Percentiles rank a stretch among this genome's conserved stretches.
These are phyloP conservation scores for Ogataea haglerorum DNA, from an alignment of 805 yeast genomes.

Conservation along the genomic window DNA sequence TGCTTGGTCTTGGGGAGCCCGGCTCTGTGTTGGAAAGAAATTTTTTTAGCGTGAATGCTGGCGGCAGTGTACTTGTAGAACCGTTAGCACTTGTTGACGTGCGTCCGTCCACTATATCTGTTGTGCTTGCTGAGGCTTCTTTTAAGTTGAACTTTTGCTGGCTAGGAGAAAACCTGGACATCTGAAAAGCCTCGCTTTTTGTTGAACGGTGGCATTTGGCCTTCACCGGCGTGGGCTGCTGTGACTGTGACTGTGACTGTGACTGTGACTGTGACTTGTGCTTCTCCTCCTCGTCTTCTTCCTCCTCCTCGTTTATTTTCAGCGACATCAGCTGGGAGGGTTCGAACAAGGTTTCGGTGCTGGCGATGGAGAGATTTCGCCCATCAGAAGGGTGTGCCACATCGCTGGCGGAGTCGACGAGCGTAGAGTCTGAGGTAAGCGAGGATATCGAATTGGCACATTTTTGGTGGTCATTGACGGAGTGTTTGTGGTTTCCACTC, in stretches of 20 bases:
- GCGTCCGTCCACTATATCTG: slow-evolving; percentile 1
- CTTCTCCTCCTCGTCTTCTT: slow-evolving; percentile 8
- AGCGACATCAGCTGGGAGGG: slow-evolving; percentile 14
- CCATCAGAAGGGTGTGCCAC: neutral
- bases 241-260: slow-evolving; percentile 7
- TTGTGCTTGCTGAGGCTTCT: slow-evolving; percentile 2
- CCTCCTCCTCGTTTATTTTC: slow-evolving; percentile 21
- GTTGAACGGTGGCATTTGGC: slow-evolving; percentile 19
- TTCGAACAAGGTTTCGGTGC: slow-evolving; percentile 24
- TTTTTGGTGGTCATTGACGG: slow-evolving; percentile 14
- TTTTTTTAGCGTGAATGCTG: slow-evolving; percentile 13
- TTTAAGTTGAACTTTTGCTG: slow-evolving; percentile 9
- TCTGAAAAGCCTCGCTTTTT: slow-evolving; percentile 15
- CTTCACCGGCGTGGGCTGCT: slow-evolving; percentile 12
- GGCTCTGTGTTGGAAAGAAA: slow-evolving; percentile 16
- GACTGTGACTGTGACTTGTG: slow-evolving; percentile 8
- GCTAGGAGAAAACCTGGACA: slow-evolving; percentile 4
- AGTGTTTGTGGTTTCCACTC: slow-evolving; percentile 2
- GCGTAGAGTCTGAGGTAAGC: slow-evolving; percentile 20
- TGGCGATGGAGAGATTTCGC: slow-evolving; percentile 17
- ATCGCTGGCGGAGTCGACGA: slow-evolving; percentile 12
- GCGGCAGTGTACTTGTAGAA: slow-evolving; percentile 1
- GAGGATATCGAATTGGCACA: slow-evolving; percentile 22
- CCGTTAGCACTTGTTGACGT: neutral
- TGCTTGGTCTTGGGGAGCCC: slow-evolving; percentile 16